phyloP scores from a whole-genome alignment of 805 yeast species.

The Teunomyces lycoperdinae region DNA sequence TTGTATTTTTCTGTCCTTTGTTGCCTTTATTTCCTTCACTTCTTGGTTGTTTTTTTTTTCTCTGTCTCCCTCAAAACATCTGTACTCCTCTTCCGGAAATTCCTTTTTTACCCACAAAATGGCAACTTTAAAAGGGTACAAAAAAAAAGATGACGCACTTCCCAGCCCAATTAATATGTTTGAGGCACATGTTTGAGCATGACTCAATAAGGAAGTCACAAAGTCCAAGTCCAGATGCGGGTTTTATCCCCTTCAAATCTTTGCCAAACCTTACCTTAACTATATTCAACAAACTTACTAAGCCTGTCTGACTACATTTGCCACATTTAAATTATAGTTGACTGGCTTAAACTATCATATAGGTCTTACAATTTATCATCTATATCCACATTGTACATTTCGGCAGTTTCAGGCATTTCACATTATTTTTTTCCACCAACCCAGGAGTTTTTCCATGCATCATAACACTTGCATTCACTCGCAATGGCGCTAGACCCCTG shows the following conservation, averaged over 20 bases:
- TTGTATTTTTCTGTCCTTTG: not conserved
- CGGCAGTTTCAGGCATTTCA: not conserved
- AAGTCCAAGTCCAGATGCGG: not conserved
- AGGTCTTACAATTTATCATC: not conserved
- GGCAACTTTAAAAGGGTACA: not conserved
- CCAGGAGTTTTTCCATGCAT: not conserved
- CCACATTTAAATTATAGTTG: not conserved
- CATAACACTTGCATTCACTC: not conserved
- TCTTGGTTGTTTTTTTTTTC: not conserved
- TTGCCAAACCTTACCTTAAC: not conserved
- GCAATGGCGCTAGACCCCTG: not conserved
- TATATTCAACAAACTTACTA: not conserved
- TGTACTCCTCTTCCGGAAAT: not conserved
- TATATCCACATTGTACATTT: not conserved
- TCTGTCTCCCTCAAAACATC: not conserved
- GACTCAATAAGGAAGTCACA: not conserved
- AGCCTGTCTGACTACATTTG: not conserved
- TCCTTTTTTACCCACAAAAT: not conserved
- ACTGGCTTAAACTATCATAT: not conserved
- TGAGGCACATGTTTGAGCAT: not conserved
- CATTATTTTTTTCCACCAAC: not conserved
- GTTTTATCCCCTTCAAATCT: not conserved
- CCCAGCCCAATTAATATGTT: not conserved
- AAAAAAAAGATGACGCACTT: not conserved
- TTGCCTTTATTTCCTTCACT: not conserved